Evolutionary conservation across 116 monocot species (phyloP).

Genomic region (Papilionanthe hybrid): DNA sequence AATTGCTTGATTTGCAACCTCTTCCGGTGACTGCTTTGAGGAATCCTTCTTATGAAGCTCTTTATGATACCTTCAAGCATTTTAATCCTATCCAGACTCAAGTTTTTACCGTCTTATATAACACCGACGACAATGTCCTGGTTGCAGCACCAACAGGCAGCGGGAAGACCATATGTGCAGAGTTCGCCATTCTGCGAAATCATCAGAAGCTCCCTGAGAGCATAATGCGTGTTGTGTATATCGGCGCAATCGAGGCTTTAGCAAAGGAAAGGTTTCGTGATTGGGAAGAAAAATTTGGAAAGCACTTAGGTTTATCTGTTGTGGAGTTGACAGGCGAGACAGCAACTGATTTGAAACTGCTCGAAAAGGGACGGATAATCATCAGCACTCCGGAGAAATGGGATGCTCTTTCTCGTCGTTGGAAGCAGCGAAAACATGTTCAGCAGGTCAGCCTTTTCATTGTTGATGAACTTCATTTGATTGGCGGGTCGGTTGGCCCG

Average conservation of each 20-base stretch:
- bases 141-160: slow-evolving; percentile 98
- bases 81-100: slow-evolving; percentile 98
- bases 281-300: slow-evolving; percentile 82
- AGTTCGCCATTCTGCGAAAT: slow-evolving; percentile 85
- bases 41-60: slow-evolving; percentile 74
- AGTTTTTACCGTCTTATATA: slow-evolving; percentile 92
- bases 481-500: slow-evolving; percentile 80
- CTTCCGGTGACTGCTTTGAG: slow-evolving; percentile 81
- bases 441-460: slow-evolving; percentile 95
- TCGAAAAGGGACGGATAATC: slow-evolving; percentile 80
- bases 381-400: slow-evolving; percentile 97
- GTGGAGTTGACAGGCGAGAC: slow-evolving; percentile 88
- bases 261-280: slow-evolving; percentile 85
- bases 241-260: slow-evolving; percentile 89
- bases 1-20: slow-evolving; percentile 89
- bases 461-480: slow-evolving; percentile 93
- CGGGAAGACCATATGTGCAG: slow-evolving; percentile 98
- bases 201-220: slow-evolving; percentile 65
- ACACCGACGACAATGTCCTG: slow-evolving; percentile 89
- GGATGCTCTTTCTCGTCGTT: slow-evolving; percentile 94
- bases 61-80: slow-evolving; percentile 86
- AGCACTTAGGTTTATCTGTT: slow-evolving; percentile 61
- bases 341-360: slow-evolving; percentile 75
- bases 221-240: slow-evolving; percentile 78
- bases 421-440: slow-evolving; percentile 91